phyloP scores from a whole-genome alignment of 2,329 filamentous ascomycete species.

The Incumbomyces lentus region DNA sequence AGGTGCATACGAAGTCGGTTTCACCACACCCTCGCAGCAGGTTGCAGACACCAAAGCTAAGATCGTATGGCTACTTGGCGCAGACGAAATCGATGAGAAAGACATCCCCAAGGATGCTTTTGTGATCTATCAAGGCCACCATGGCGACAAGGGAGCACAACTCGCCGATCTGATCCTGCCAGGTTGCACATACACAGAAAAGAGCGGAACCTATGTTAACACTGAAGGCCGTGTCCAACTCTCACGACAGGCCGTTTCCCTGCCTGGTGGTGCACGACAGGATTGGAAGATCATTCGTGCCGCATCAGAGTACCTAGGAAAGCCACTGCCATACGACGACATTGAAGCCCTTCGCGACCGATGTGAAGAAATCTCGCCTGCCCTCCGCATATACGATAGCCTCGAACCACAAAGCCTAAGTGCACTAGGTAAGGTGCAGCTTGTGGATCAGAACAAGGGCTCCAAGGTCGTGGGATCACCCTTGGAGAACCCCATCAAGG shows the following conservation, averaged over 20 bases:
- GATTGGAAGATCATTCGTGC: constrained; percentile 99
- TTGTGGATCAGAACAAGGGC: constrained; percentile 94
- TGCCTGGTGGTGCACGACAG: constrained; percentile 80
- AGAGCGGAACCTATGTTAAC: constrained; percentile 92
- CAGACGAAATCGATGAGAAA: constrained; percentile 74
- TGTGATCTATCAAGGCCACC: constrained; percentile 95
- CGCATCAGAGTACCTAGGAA: constrained; percentile 78
- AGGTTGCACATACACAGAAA: constrained; percentile 93
- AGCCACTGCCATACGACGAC: constrained; percentile 84
- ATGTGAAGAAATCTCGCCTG: constrained; percentile 89
- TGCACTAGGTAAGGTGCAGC: constrained; percentile 78
- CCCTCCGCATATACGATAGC: constrained; percentile 79
- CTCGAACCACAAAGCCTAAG: constrained; percentile 69
- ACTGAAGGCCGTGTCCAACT: constrained; percentile 94
- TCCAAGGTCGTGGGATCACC: constrained; percentile 59
- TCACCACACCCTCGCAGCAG: constrained; percentile 70
- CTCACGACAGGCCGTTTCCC: constrained; percentile 76
- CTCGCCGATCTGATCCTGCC: constrained; percentile 90
- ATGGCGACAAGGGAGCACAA: constrained; percentile 87
- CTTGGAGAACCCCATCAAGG: constrained; percentile 76
- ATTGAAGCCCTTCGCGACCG: constrained; percentile 79
- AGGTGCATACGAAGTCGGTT: constrained; percentile 92
- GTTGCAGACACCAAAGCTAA: constrained; percentile 82
- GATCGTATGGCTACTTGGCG: constrained; percentile 92
- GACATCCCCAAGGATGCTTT: constrained; percentile 95